A percentile compares a stretch with the other conserved stretches of the same genome.
Evolutionary conservation across 257 asterid species (phyloP).

Genomic region (Nicotiana knightiana): DNA sequence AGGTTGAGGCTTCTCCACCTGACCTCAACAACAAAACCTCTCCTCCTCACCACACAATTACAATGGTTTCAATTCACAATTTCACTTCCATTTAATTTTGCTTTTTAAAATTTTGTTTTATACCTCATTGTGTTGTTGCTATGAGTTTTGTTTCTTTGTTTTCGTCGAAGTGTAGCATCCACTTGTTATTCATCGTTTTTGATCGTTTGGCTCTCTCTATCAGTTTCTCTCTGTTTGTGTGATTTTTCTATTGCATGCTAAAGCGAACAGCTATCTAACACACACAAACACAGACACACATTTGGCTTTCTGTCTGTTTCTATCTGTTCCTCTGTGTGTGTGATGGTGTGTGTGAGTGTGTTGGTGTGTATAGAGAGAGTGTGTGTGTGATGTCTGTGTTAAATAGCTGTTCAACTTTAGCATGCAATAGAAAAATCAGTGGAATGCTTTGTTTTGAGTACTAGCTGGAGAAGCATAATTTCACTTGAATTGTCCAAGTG

Average conservation of each 20-base stretch:
- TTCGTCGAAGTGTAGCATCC: not conserved
- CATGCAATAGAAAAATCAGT: not conserved
- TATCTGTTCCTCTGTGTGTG: no score
- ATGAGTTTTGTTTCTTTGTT: not conserved
- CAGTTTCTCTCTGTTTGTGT: not conserved
- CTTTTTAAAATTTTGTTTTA: not conserved
- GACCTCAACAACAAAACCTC: conserved; percentile 8
- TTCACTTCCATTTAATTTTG: not conserved
- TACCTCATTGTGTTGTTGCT: not conserved
- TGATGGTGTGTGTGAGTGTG: no score
- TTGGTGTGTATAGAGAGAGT: no score
- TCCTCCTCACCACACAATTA: conserved; percentile 2
- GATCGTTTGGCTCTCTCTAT: no score
- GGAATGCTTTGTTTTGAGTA: not conserved
- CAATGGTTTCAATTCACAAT: not conserved
- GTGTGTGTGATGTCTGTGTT: no score
- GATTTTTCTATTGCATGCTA: no score
- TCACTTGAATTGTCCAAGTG: no score
- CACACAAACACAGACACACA: no score
- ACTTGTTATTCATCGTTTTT: not conserved
- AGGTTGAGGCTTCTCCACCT: conserved; percentile 7
- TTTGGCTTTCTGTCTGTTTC: no score
- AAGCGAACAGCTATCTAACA: no score
- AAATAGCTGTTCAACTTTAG: not conserved
- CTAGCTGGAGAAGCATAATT: not conserved